Conservation (phyloP, 2,329 filamentous ascomycete genomes). For the Plectosphaerella cucumerina region DNA sequence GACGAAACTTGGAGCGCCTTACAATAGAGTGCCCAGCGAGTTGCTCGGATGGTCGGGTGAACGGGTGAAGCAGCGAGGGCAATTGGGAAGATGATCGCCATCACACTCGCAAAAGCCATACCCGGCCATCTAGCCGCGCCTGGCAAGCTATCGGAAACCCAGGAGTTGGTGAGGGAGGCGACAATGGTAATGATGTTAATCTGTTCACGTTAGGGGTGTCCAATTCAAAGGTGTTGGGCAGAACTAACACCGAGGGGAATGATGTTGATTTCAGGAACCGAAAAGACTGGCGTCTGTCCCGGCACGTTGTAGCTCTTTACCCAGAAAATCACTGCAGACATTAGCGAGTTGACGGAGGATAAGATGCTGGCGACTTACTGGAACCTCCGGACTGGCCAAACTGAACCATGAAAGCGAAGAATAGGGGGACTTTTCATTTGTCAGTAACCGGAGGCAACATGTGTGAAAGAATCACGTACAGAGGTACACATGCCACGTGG, state of each 20-base stretch:
- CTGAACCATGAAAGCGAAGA: constrained; percentile 16
- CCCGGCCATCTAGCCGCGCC: constrained; percentile 19
- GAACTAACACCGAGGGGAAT: constrained; percentile 19
- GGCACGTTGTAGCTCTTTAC: constrained; percentile 20
- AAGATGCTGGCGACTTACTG: constrained; percentile 9
- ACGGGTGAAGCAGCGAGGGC: constrained; percentile 19
- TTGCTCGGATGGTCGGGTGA: constrained; percentile 14
- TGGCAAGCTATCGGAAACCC: constrained; percentile 19
- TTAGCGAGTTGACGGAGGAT: background rate
- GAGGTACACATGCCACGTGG: constrained; percentile 22
- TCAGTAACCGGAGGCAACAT: background rate
- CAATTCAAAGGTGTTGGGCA: background rate
- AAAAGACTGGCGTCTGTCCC: constrained; percentile 14
- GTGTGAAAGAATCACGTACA: constrained; percentile 8
- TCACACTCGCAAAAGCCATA: constrained; percentile 17
- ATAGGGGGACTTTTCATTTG: constrained; percentile 13
- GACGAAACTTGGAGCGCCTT: background rate
- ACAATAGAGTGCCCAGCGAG: constrained; percentile 19
- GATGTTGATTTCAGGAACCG: constrained; percentile 20
- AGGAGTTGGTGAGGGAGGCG: constrained; percentile 16
- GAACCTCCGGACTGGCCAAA: constrained; percentile 17
- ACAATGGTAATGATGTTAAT: constrained; percentile 19
- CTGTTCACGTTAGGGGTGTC: constrained; percentile 5
- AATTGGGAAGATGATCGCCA: constrained; percentile 18
- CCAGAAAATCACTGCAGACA: constrained; percentile 19